These are phyloP conservation scores for Rossbeevera mucosa DNA, from an alignment of 768 basidiomycete genomes.

Conservation along the genomic window DNA sequence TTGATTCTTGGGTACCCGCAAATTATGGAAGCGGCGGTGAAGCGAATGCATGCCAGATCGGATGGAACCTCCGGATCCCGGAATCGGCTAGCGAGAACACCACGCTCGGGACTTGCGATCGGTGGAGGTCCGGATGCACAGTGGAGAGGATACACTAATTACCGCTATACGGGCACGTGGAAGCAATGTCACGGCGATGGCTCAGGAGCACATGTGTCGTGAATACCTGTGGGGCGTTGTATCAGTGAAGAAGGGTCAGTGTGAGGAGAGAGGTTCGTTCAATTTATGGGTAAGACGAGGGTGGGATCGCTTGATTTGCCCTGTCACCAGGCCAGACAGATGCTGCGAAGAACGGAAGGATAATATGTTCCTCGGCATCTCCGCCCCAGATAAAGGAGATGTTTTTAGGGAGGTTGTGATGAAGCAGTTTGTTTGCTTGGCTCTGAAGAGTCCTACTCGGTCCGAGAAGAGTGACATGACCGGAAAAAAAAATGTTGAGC, in stretches of 20 bases:
- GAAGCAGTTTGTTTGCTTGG: too few species aligned
- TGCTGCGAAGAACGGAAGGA: not conserved
- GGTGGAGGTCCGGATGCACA: not conserved
- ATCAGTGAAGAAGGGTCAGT: not conserved
- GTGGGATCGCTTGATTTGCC: not conserved
- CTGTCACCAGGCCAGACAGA: not conserved
- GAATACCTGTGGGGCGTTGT: not conserved
- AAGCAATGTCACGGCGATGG: not conserved
- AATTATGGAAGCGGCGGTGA: not conserved
- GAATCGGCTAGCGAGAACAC: not conserved
- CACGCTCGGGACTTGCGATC: not conserved
- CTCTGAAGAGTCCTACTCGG: not conserved
- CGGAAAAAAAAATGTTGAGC: not conserved
- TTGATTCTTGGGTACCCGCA: not conserved
- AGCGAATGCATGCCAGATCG: not conserved
- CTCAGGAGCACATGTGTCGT: too few species aligned
- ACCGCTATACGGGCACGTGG: not conserved
- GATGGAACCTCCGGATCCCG: not conserved
- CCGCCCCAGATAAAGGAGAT: not conserved
- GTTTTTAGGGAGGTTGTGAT: too few species aligned
- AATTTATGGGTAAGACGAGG: not conserved
- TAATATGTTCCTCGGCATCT: not conserved
- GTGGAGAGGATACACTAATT: not conserved
- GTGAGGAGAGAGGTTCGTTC: not conserved
- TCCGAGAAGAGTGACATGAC: slow-evolving; percentile 4